Evolutionary conservation across 1,284 basidiomycete genomes (phyloP).

Genomic region (Trichosporon faecale): DNA sequence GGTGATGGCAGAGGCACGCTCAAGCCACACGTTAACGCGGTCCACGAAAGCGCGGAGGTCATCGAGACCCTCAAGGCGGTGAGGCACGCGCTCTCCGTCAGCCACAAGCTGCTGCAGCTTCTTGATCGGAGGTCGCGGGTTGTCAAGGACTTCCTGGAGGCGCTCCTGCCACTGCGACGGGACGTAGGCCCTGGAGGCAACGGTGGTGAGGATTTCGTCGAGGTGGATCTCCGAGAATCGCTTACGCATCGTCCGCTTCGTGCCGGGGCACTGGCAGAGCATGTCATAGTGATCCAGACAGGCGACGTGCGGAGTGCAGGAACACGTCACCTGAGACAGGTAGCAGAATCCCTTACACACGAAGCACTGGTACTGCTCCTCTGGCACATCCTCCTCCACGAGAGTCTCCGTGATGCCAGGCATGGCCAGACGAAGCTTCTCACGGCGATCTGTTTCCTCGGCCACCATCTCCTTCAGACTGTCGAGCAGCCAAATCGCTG

Average conservation of each 20-base stretch:
- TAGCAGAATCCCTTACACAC: slow-evolving; percentile 95
- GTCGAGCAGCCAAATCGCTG: slow-evolving; percentile 83
- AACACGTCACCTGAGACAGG: slow-evolving; percentile 83
- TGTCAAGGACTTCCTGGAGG: slow-evolving; percentile 67
- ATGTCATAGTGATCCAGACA: slow-evolving; percentile 81
- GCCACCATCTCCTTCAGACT: slow-evolving; percentile 84
- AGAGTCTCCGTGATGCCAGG: slow-evolving; percentile 64
- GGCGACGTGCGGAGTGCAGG: slow-evolving; percentile 69
- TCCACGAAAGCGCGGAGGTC: slow-evolving; percentile 73
- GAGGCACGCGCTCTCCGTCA: slow-evolving; percentile 82
- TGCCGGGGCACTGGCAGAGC: slow-evolving; percentile 66
- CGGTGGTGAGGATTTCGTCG: slow-evolving; percentile 62
- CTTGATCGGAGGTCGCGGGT: slow-evolving; percentile 68
- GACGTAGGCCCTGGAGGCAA: slow-evolving; percentile 68
- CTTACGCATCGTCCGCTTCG: slow-evolving; percentile 67
- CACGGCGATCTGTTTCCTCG: slow-evolving; percentile 71
- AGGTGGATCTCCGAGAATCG: slow-evolving; percentile 80
- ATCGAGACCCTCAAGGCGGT: slow-evolving; percentile 67
- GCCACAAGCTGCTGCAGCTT: slow-evolving; percentile 71
- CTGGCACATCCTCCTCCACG: slow-evolving; percentile 74
- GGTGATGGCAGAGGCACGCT: slow-evolving; percentile 35
- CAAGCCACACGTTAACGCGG: slow-evolving; percentile 77
- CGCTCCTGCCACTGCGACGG: slow-evolving; percentile 74
- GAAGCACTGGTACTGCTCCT: slow-evolving; percentile 92
- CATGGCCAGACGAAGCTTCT: slow-evolving; percentile 55